These are phyloP conservation scores for Boeremia lycopersici DNA, from an alignment of 2,329 filamentous ascomycete species.

Conservation along the genomic window DNA sequence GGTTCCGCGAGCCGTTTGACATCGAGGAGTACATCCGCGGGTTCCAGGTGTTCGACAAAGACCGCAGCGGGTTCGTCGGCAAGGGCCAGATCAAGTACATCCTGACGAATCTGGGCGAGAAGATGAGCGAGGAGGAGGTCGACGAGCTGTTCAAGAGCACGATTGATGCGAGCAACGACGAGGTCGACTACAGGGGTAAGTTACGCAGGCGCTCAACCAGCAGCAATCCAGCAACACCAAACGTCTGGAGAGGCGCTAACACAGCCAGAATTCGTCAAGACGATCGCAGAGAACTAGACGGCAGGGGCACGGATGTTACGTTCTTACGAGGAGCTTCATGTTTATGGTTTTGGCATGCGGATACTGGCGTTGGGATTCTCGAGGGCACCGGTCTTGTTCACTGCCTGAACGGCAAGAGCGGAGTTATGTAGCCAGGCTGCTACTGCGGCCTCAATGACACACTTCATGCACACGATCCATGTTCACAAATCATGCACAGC, in stretches of 20 bases:
- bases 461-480: constrained; percentile 1
- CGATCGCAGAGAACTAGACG: constrained; percentile 47
- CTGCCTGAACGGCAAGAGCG: constrained; percentile 2
- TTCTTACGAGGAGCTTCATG: constrained; percentile 25
- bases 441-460: constrained; percentile 10
- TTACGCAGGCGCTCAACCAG: neutral
- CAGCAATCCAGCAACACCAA: neutral
- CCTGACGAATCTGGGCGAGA: constrained; percentile 96
- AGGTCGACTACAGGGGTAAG: constrained; percentile 96
- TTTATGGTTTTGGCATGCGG: constrained; percentile 32
- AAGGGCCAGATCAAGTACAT: constrained; percentile 98
- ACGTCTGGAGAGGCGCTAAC: constrained; percentile 13
- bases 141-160: constrained; percentile 94
- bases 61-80: constrained; percentile 96
- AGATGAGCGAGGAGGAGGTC: constrained; percentile 98
- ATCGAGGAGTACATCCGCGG: constrained; percentile 98
- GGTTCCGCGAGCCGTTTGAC: constrained; percentile 97
- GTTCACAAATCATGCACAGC: constrained; percentile 1
- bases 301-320: neutral
- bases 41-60: constrained; percentile 99
- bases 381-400: constrained; percentile 11
- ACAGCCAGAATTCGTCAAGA: constrained; percentile 47
- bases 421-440: constrained; percentile 20
- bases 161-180: constrained; percentile 91
- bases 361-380: constrained; percentile 38